A percentile compares a stretch with the other conserved stretches of the same genome.
phyloP scores from a whole-genome alignment of 2,329 filamentous ascomycete species.

The Fulvia fulva region DNA sequence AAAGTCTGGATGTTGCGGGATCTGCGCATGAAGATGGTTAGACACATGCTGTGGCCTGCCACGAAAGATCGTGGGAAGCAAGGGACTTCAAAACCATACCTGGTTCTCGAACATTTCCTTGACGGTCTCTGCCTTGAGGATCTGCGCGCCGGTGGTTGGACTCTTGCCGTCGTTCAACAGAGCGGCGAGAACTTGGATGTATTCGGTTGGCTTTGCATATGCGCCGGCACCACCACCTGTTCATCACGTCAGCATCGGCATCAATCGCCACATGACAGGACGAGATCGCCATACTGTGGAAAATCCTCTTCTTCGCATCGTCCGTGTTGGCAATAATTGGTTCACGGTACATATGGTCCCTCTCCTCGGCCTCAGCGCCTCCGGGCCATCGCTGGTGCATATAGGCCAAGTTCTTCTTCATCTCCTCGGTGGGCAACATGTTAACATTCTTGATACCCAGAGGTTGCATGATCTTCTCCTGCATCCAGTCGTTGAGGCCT shows the following conservation, averaged over 20 bases:
- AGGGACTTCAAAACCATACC: constrained; percentile 32
- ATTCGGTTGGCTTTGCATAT: constrained; percentile 58
- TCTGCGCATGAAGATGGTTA: constrained; percentile 36
- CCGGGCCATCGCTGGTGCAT: constrained; percentile 53
- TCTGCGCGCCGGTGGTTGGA: constrained; percentile 51
- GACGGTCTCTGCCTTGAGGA: constrained; percentile 57
- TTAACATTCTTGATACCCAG: constrained; percentile 49
- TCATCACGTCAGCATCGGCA: neutral
- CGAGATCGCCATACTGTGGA: constrained; percentile 29
- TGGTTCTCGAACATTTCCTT: constrained; percentile 56
- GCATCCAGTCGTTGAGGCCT: constrained; percentile 45
- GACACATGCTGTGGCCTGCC: neutral
- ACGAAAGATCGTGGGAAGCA: neutral
- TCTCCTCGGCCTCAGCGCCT: constrained; percentile 25
- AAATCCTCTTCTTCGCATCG: constrained; percentile 43
- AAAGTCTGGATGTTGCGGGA: constrained; percentile 35
- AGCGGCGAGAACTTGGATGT: constrained; percentile 57
- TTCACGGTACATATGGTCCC: constrained; percentile 51
- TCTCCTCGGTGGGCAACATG: constrained; percentile 54
- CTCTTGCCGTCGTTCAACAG: constrained; percentile 63
- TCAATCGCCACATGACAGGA: neutral
- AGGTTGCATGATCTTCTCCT: constrained; percentile 45
- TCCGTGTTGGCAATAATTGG: constrained; percentile 45
- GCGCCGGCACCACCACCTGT: constrained; percentile 55
- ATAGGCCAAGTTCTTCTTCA: constrained; percentile 53